Percentiles rank a stretch among this genome's conserved stretches.
Evolutionary conservation across 345 rosid species (phyloP).

Genomic region (Aurinia saxatilis): DNA sequence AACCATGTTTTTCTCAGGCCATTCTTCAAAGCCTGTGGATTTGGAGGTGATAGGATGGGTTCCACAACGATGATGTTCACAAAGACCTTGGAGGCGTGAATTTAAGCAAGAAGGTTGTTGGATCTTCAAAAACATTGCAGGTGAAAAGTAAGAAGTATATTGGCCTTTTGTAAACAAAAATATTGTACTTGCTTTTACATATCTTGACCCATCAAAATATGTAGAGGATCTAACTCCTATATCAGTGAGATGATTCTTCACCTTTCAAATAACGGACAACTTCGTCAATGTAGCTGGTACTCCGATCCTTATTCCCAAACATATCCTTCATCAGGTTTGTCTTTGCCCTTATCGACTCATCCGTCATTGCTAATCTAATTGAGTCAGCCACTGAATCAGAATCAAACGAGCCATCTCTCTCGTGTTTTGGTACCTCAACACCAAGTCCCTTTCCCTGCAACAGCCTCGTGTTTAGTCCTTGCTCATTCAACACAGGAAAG

Average conservation of each 20-base stretch:
- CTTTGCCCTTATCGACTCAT: slow-evolving; percentile 17
- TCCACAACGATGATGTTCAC: slow-evolving; percentile 85
- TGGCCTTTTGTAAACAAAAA: too few species aligned
- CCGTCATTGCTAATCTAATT: slow-evolving; percentile 27
- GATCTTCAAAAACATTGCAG: neutral
- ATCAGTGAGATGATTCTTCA: neutral
- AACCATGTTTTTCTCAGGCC: slow-evolving; percentile 36
- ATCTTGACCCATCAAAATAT: too few species aligned
- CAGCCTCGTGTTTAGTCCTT: slow-evolving; percentile 39
- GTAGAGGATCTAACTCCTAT: too few species aligned
- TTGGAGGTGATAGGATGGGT: slow-evolving; percentile 71
- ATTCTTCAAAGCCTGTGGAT: slow-evolving; percentile 85
- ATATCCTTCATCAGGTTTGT: slow-evolving; percentile 20
- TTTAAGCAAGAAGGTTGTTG: neutral
- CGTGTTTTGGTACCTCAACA: slow-evolving; percentile 29
- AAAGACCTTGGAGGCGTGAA: slow-evolving; percentile 21
- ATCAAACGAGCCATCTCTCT: slow-evolving; percentile 35
- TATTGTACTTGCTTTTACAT: too few species aligned
- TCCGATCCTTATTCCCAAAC: slow-evolving; percentile 21
- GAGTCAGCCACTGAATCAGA: slow-evolving; percentile 34
- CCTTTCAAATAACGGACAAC: slow-evolving; percentile 10
- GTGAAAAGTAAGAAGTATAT: slow-evolving; percentile 1
- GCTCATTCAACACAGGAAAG: slow-evolving; percentile 35
- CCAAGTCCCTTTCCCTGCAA: slow-evolving; percentile 35
- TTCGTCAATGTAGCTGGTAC: slow-evolving; percentile 5